Conservation (phyloP, 192 early-diverging fungal species). For the Entomortierella beljakovae region DNA sequence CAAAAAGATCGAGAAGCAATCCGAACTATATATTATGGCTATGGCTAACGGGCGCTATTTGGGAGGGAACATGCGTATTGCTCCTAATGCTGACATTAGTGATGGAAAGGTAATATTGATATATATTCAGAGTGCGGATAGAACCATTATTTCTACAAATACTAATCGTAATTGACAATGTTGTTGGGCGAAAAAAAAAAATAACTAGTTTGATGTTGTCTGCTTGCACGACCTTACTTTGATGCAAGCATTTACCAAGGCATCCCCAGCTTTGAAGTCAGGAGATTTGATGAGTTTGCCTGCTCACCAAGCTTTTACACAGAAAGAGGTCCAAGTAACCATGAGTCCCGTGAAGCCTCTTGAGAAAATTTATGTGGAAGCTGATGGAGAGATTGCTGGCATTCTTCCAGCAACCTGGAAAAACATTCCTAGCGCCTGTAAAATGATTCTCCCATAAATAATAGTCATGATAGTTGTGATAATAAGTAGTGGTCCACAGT, state of each 20-base stretch:
- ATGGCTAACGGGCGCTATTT: constrained; percentile 37
- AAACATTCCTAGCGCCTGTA: constrained; percentile 25
- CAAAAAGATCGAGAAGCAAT: constrained; percentile 14
- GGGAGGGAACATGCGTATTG: constrained; percentile 49
- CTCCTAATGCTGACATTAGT: constrained; percentile 30
- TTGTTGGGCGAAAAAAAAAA: too few species aligned
- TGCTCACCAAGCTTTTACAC: constrained; percentile 35
- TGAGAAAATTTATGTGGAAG: constrained; percentile 28
- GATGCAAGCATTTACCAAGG: constrained; percentile 25
- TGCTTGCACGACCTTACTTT: constrained; percentile 39
- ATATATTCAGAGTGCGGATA: not conserved
- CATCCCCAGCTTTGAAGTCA: constrained; percentile 31
- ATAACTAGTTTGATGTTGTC: constrained; percentile 34
- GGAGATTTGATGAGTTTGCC: constrained; percentile 36
- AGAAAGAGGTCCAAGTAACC: constrained; percentile 10
- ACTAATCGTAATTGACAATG: not conserved
- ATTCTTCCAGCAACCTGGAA: constrained; percentile 43
- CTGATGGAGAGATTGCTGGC: constrained; percentile 44
- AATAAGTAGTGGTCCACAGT: too few species aligned
- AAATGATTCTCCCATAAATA: constrained; percentile 26
- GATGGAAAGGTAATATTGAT: constrained; percentile 26
- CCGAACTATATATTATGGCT: constrained; percentile 44
- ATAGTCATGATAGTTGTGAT: not conserved
- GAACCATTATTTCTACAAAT: not conserved
- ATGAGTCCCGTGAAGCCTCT: constrained; percentile 28